Conservation (phyloP, 78 protist species). For the Monosiga brevicollis region DNA sequence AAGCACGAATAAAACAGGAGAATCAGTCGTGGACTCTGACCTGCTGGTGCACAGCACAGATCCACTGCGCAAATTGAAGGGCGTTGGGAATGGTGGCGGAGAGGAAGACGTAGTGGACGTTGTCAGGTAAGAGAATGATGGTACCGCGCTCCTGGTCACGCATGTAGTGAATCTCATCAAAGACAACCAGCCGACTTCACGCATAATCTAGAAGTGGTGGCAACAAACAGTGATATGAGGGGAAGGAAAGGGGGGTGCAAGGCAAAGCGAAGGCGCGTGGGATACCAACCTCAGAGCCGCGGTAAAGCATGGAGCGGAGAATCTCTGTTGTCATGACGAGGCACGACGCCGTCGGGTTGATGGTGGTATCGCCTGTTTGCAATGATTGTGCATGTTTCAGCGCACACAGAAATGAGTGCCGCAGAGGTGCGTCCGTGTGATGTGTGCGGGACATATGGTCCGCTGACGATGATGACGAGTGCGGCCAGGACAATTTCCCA, state of each 20-base stretch:
- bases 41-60: slow-evolving; percentile 58
- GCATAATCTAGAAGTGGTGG: slow-evolving; percentile 21
- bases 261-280: no score
- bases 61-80: slow-evolving; percentile 89
- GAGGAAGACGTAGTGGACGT: slow-evolving; percentile 73
- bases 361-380: slow-evolving; percentile 65
- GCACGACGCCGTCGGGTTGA: slow-evolving; percentile 76
- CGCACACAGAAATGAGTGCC: no score
- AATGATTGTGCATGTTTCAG: no score
- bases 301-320: slow-evolving; percentile 71
- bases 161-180: slow-evolving; percentile 83
- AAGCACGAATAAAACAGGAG: no score
- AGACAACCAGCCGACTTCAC: slow-evolving; percentile 85
- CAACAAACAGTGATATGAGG: not conserved
- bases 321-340: slow-evolving; percentile 95
- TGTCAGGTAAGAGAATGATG: slow-evolving; percentile 77
- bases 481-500: no score
- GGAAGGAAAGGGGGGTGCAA: no score
- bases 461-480: no score
- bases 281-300: slow-evolving; percentile 58
- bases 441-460: no score
- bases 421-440: no score
- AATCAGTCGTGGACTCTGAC: no score
- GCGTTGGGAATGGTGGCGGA: slow-evolving; percentile 91
- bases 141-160: slow-evolving; percentile 79